Base-by-base conservation (phyloP, 768 basidiomycete genomes). In the Psilocybe azurescens region DNA sequence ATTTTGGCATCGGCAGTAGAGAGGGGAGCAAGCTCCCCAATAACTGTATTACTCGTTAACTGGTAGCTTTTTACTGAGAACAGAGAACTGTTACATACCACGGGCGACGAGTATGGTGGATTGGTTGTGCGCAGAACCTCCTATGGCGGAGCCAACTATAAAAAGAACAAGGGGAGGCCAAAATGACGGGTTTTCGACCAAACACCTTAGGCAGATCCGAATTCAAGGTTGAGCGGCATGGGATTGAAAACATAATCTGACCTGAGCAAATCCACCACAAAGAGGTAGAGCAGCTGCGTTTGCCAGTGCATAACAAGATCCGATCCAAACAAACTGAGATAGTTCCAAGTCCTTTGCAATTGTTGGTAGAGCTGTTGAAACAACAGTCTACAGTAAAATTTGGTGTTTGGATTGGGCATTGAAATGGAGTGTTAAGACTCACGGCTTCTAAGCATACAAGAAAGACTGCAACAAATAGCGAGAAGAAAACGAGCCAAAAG, bases 311-410 rank as follows among this genome's bases (percentile, higher is more conserved):
- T 80, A 84, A 5, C 78, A 76, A 4, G 77, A 72, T 3, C 77
- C 80, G 32, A 83, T 68, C 83, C 83, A 85, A 0, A 76, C 65
- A 56, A 80, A 83, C 29, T 79, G 69, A 38, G 69, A 61, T 0
- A 75, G 76, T 18, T 77, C 52, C 0, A 84, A 65, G 14, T 73
- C 72, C 39, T 71, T 64, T 5, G 64, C 65, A 28, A 74, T 74
- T 13, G 70, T 68, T 1, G 73, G 73, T 8, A 70, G 64, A 10
- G 72, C 70, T 0, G 73, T 71, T 3, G 69, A 66, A n/a, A 57
- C 48, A 1, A 58, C 53, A 8, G 58, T 60, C 58, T 48, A 49
- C 46, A 39, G 24, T 39, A 39, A 39, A 8, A 39, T 39, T 39
- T 9, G 9, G 38, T 39, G 9, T 39, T 14, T 9, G 38, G 14